These are phyloP conservation scores for Boeremia exigua DNA, from an alignment of 2,329 filamentous ascomycete genomes.

Conservation along the genomic window DNA sequence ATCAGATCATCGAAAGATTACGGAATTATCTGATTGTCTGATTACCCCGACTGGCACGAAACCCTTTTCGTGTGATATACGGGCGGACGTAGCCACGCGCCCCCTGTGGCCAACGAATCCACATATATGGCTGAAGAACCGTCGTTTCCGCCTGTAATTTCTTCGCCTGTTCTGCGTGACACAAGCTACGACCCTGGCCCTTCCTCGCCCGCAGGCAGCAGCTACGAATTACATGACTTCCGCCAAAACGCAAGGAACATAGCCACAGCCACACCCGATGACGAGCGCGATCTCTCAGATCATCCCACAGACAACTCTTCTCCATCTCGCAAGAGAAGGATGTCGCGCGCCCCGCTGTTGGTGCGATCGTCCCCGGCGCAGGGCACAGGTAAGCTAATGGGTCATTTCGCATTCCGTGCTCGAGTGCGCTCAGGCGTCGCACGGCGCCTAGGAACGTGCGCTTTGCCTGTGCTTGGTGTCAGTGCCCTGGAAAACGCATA, in stretches of 20 bases:
- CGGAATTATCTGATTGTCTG: constrained; percentile 36
- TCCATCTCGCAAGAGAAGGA: constrained; percentile 35
- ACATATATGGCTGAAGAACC: constrained; percentile 35
- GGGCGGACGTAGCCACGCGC: constrained; percentile 28
- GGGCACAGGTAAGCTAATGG: constrained; percentile 53
- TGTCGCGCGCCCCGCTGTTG: constrained; percentile 63
- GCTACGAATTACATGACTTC: constrained; percentile 41
- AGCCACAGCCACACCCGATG: constrained; percentile 38
- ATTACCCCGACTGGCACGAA: constrained; percentile 26
- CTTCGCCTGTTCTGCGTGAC: constrained; percentile 30
- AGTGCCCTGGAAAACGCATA: not conserved
- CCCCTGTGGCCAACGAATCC: constrained; percentile 23
- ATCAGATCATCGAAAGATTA: constrained; percentile 32
- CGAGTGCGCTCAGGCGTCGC: constrained; percentile 11
- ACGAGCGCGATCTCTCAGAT: constrained; percentile 28
- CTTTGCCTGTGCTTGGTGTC: not conserved
- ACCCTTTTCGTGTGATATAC: constrained; percentile 31
- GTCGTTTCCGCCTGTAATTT: constrained; percentile 23
- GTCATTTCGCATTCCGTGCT: constrained; percentile 13
- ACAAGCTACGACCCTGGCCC: constrained; percentile 25
- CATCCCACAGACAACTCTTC: constrained; percentile 21
- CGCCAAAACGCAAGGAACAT: constrained; percentile 36
- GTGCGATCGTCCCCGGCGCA: constrained; percentile 66
- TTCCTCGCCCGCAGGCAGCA: constrained; percentile 29
- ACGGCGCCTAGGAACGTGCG: constrained; percentile 6